Percentiles rank a stretch among this genome's conserved stretches.
Conservation (phyloP, 495 filamentous ascomycete genomes). For the Pseudotulostoma volvatum region DNA sequence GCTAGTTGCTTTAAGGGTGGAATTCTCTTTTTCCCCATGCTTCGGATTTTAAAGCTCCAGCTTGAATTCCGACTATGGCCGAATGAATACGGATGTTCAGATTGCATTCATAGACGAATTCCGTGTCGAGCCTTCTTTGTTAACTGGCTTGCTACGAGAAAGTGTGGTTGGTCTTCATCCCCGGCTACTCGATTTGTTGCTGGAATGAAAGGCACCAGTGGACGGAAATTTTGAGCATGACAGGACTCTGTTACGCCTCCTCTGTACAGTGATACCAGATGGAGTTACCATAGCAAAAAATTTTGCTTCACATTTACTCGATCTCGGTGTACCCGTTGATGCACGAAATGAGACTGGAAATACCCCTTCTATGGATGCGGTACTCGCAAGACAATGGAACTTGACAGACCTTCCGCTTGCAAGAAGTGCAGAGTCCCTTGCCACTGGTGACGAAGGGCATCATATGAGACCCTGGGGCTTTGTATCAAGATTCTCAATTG, state of each 20-base stretch:
- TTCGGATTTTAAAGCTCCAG: slow-evolving; percentile 4
- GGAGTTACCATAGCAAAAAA: slow-evolving; percentile 5
- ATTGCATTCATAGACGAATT: slow-evolving; percentile 6
- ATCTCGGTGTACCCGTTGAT: slow-evolving; percentile 6
- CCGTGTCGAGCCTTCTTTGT: slow-evolving; percentile 3
- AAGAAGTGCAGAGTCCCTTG: slow-evolving; percentile 7
- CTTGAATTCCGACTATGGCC: slow-evolving; percentile 7
- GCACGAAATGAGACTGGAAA: slow-evolving; percentile 5
- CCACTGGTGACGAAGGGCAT: slow-evolving; percentile 9
- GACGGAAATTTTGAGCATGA: slow-evolving; percentile 1
- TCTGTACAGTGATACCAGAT: slow-evolving; percentile 13
- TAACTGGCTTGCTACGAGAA: slow-evolving; percentile 7
- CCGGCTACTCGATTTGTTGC: slow-evolving; percentile 1
- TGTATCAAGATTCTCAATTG: slow-evolving; percentile 11
- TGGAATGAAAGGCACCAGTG: slow-evolving; percentile 8
- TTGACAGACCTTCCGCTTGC: slow-evolving; percentile 10
- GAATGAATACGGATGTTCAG: slow-evolving; percentile 14
- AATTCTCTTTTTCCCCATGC: neutral
- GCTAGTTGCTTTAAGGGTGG: neutral
- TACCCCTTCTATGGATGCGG: slow-evolving; percentile 13
- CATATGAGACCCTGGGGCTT: slow-evolving; percentile 12
- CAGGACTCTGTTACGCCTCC: slow-evolving; percentile 12
- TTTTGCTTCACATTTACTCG: slow-evolving; percentile 9
- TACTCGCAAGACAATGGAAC: slow-evolving; percentile 14
- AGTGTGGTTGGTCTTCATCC: slow-evolving; percentile 9